Conservation (phyloP, 768 basidiomycete genomes). For the Collybia sordida region DNA sequence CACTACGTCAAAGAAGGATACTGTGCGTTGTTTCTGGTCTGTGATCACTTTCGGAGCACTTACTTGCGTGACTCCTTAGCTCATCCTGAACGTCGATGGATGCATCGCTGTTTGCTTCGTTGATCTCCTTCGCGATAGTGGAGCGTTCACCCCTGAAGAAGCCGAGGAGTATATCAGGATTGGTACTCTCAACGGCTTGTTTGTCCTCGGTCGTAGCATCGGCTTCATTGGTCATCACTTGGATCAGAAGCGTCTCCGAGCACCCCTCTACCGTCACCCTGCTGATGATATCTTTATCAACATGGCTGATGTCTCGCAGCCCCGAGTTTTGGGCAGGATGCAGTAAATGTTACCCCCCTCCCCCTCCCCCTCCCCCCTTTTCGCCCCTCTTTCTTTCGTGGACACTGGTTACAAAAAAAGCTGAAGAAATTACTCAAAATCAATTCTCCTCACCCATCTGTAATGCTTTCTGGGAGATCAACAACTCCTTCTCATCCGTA, state of each 20-base stretch:
- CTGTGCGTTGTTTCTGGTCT: conserved; percentile 41
- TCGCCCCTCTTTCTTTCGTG: no score
- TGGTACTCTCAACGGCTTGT: conserved; percentile 92
- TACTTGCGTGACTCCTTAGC: conserved; percentile 31
- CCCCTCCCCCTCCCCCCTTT: no score
- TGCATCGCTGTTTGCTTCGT: conserved; percentile 97
- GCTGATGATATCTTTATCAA: conserved; percentile 97
- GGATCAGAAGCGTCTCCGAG: conserved; percentile 94
- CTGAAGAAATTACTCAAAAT: no score
- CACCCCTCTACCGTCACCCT: conserved; percentile 92
- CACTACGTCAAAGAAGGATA: conserved; percentile 97
- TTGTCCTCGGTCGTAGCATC: conserved; percentile 96
- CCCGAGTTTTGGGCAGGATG: conserved; percentile 69
- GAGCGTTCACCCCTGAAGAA: conserved; percentile 94
- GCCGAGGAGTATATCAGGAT: conserved; percentile 98
- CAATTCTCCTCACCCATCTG: no score
- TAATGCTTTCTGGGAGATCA: no score
- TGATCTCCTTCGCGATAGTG: conserved; percentile 87
- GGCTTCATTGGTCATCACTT: conserved; percentile 97
- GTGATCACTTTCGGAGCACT: conserved; percentile 2
- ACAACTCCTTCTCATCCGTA: no score
- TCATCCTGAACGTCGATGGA: conserved; percentile 96
- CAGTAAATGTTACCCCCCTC: conserved; percentile 19
- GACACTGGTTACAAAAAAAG: no score
- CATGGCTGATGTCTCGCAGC: conserved; percentile 83